Evolutionary conservation across 345 rosid genomes (phyloP).

Genomic region (Pistacia integerrima): DNA sequence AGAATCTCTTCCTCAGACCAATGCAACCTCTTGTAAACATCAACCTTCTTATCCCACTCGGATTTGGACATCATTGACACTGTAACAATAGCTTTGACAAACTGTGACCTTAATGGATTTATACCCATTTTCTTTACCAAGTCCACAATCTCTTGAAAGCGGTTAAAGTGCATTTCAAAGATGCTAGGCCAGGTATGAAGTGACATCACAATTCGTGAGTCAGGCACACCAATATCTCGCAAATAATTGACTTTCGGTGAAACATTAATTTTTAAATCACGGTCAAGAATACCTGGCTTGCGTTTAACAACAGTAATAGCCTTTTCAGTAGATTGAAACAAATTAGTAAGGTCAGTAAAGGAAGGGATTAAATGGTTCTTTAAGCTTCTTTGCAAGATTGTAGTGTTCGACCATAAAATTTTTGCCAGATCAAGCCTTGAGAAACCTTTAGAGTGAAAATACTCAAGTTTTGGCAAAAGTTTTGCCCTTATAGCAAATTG

Average conservation of each 20-base stretch:
- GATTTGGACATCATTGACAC: not conserved
- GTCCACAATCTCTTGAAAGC: slow-evolving; percentile 2
- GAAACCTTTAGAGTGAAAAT: no score
- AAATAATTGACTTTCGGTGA: not conserved
- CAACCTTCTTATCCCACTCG: slow-evolving; percentile 13
- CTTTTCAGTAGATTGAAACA: no score
- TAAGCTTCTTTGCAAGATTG: no score
- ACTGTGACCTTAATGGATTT: not conserved
- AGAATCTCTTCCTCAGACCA: slow-evolving; percentile 27
- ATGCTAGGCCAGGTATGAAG: not conserved
- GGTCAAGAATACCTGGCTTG: not conserved
- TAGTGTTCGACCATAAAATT: no score
- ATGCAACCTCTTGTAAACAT: slow-evolving; percentile 20
- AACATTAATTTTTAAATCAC: not conserved
- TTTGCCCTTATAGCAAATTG: not conserved
- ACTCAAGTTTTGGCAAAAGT: not conserved
- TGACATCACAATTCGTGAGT: not conserved
- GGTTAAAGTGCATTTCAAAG: not conserved
- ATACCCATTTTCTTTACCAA: slow-evolving; percentile 16
- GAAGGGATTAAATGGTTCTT: no score
- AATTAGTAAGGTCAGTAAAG: no score
- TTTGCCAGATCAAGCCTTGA: no score
- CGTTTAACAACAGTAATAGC: no score
- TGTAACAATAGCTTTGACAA: slow-evolving; percentile 12
- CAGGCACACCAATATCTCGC: not conserved